Evolutionary conservation across 306 rosid species (phyloP), one percentile per base, ranked within the genome.

Genomic region (Fragaria vesca): DNA sequence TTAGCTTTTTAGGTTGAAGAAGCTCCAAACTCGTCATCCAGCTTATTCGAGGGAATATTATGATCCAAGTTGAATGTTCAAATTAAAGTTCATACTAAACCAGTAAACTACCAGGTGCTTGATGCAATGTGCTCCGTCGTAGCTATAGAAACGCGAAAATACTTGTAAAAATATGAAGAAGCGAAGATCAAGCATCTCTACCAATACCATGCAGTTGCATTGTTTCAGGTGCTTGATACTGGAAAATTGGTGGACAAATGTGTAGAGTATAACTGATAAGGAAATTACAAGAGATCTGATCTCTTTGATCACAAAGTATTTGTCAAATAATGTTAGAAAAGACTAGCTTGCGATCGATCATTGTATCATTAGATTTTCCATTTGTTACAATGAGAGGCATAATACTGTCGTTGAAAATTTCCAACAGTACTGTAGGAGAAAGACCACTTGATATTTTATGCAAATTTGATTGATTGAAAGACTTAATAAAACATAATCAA

Each of bases 321-420:
- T 47, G 17, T 30, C 10, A 51, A 71, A 45, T 26, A 28, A 60
- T 74, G 28, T 57, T 60, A 15, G 11, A 42, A 45, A 71, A 15
- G 71, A 68, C 71, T 30, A 13, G 48, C 11, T 9, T 40, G 15
- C 21, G 18, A 12, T 40, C 24, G 20, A n/a, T 75, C 45, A 58
- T 58, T 66, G 69, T 67, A 67, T 66, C 58, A 74, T 74, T 74
- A 54, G 73, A 24, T 54, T 73, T 43, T 43, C 16, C 42, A 9
- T 36, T 34, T 12, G 52, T 21, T 46, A 48, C 32, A 3, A 26
- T 32, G 62, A 28, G 70, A 54, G 18, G n/a, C 34, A 58, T 67
- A 55, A 80, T 74, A 48, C 24, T 74, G 71, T 80, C 75, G 79
- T 46, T 74, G 79, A 74, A 67, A 52, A 60, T 12, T 10, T 24